These are phyloP conservation scores for Dactylellina parvicollis DNA, from an alignment of 2,329 filamentous ascomycete genomes.

Conservation along the genomic window DNA sequence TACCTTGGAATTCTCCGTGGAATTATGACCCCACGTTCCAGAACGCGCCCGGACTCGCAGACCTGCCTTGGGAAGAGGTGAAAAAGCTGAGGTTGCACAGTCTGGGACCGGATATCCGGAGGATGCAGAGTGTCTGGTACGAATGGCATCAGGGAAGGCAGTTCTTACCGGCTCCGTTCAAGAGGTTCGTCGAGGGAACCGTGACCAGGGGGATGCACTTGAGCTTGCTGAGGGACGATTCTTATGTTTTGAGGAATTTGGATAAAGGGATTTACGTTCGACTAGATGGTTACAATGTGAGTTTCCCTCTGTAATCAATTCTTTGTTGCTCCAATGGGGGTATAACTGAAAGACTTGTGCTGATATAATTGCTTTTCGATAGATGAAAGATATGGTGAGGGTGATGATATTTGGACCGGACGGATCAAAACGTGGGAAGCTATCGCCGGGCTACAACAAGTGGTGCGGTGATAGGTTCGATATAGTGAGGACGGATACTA, in stretches of 20 bases:
- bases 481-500: conserved; percentile 29
- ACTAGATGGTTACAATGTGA: conserved; percentile 24
- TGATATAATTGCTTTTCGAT: no score
- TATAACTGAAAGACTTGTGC: no score
- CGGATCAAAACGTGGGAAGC: conserved; percentile 22
- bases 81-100: conserved; percentile 3
- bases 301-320: neutral
- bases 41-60: neutral
- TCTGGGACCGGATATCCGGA: conserved; percentile 11
- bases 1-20: conserved; percentile 25
- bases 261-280: conserved; percentile 31
- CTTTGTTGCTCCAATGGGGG: no score
- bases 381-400: conserved; percentile 15
- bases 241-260: conserved; percentile 39
- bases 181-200: conserved; percentile 29
- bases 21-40: conserved; percentile 21
- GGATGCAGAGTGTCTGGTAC: conserved; percentile 37
- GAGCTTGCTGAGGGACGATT: conserved; percentile 24
- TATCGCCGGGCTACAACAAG: conserved; percentile 27
- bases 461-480: conserved; percentile 40
- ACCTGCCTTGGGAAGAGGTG: neutral
- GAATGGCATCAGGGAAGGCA: conserved; percentile 20
- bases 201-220: conserved; percentile 6
- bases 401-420: conserved; percentile 35
- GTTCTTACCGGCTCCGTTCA: conserved; percentile 23